These are phyloP conservation scores for Pseudopyricularia javanii DNA, from an alignment of 2,329 filamentous ascomycete genomes.

Conservation along the genomic window DNA sequence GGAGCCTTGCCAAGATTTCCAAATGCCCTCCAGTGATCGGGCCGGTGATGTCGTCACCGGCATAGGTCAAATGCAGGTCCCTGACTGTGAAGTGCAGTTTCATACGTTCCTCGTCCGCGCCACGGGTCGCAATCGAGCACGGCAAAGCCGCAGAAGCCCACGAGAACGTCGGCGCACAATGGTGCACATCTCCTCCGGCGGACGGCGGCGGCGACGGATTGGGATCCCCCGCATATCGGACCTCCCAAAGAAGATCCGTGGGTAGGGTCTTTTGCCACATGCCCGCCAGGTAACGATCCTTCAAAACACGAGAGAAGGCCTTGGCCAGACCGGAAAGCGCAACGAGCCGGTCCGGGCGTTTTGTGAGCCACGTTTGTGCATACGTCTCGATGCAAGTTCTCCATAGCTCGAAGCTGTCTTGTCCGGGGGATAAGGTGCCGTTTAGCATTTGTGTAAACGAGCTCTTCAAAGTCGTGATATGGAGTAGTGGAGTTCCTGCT, in stretches of 20 bases:
- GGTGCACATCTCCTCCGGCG: neutral
- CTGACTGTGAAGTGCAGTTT: neutral
- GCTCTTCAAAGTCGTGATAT: too few relatives aligned
- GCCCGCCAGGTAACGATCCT: neutral
- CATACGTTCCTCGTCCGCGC: neutral
- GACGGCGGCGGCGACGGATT: neutral
- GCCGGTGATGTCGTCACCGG: neutral
- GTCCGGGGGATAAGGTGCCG: neutral
- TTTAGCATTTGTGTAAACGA: neutral
- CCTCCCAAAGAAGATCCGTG: neutral
- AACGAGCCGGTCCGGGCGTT: neutral
- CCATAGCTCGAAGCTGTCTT: neutral
- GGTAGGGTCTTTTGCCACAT: neutral
- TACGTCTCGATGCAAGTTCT: neutral
- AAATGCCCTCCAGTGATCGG: neutral
- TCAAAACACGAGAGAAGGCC: neutral
- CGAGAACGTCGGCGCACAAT: neutral
- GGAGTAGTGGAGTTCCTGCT: neutral
- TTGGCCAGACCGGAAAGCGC: neutral
- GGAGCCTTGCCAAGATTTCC: neutral
- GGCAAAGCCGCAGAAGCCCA: neutral
- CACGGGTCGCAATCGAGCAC: neutral
- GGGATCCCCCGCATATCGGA: too few relatives aligned
- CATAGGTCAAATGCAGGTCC: neutral
- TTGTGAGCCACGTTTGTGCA: neutral